Conservation (phyloP, 805 yeast species). For the Naumovozyma castellii region DNA sequence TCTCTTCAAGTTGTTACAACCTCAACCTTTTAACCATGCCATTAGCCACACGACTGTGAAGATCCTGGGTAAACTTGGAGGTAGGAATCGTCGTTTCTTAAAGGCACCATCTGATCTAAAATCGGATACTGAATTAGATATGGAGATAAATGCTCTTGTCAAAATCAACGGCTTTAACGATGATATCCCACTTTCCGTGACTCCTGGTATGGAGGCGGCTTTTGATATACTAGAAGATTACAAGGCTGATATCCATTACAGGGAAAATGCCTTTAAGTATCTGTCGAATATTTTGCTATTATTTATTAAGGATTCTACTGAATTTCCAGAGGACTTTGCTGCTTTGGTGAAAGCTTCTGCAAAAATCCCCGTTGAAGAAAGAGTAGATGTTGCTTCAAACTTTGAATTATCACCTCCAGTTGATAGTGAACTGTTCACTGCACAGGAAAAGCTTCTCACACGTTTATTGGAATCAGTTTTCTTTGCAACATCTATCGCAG, state of each 20-base stretch:
- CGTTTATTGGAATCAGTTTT: conserved; percentile 63
- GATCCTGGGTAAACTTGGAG: conserved; percentile 91
- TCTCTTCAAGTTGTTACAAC: conserved; percentile 80
- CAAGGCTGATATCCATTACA: conserved; percentile 46
- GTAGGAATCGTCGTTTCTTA: conserved; percentile 81
- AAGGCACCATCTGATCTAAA: conserved; percentile 63
- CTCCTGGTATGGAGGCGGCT: conserved; percentile 78
- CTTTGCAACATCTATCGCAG: conserved; percentile 66
- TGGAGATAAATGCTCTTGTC: conserved; percentile 61
- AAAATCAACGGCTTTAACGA: conserved; percentile 57
- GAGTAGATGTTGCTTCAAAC: conserved; percentile 29
- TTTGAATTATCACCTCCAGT: conserved; percentile 33
- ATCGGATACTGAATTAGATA: conserved; percentile 45
- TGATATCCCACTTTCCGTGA: conserved; percentile 62
- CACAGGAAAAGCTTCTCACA: conserved; percentile 57
- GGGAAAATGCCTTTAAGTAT: conserved; percentile 70
- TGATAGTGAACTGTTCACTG: conserved; percentile 41
- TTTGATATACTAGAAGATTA: conserved; percentile 64
- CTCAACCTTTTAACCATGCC: conserved; percentile 89
- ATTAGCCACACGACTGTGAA: conserved; percentile 92
- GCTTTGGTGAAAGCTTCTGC: conserved; percentile 43
- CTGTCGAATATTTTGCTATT: conserved; percentile 56
- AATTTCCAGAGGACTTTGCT: conserved; percentile 34
- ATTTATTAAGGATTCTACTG: conserved; percentile 40
- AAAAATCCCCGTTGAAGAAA: conserved; percentile 27